Evolutionary conservation across 495 filamentous ascomycete genomes (phyloP).

Genomic region (Thozetella sp.): DNA sequence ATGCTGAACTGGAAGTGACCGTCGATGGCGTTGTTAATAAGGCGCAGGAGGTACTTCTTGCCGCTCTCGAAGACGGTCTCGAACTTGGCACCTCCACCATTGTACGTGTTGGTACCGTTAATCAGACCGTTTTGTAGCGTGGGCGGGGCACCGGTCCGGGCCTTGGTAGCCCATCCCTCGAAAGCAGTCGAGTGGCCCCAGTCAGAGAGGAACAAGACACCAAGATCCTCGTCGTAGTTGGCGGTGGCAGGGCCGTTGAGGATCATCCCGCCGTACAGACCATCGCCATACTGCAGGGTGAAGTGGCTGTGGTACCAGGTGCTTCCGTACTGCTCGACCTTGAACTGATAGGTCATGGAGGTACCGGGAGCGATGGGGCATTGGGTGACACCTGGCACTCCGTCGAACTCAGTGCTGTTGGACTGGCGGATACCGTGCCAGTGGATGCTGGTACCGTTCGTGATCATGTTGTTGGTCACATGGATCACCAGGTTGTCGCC

Average conservation of each 20-base stretch:
- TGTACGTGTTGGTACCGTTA: slow-evolving; percentile 36
- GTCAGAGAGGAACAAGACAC: slow-evolving; percentile 14
- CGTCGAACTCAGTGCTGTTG: slow-evolving; percentile 26
- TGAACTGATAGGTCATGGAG: slow-evolving; percentile 31
- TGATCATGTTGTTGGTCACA: slow-evolving; percentile 17
- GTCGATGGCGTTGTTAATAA: slow-evolving; percentile 52
- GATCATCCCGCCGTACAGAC: slow-evolving; percentile 44
- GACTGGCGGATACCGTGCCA: slow-evolving; percentile 32
- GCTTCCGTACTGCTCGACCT: slow-evolving; percentile 20
- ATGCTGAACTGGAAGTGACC: slow-evolving; percentile 37
- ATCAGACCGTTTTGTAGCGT: slow-evolving; percentile 30
- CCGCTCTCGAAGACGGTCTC: slow-evolving; percentile 33
- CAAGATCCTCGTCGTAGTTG: slow-evolving; percentile 38
- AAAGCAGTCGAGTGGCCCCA: slow-evolving; percentile 25
- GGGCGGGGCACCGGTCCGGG: slow-evolving; percentile 28
- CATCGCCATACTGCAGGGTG: slow-evolving; percentile 46
- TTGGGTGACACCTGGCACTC: slow-evolving; percentile 26
- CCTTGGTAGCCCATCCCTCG: slow-evolving; percentile 16
- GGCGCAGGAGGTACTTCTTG: slow-evolving; percentile 48
- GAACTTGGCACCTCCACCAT: slow-evolving; percentile 28
- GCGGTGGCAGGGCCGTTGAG: slow-evolving; percentile 49
- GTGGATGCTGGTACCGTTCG: slow-evolving; percentile 28
- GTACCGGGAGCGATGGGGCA: slow-evolving; percentile 22
- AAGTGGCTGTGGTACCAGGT: slow-evolving; percentile 53
- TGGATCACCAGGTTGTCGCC: slow-evolving; percentile 48